phyloP scores from a whole-genome alignment of 306 rosid genomes.

The Prunus armeniaca region DNA sequence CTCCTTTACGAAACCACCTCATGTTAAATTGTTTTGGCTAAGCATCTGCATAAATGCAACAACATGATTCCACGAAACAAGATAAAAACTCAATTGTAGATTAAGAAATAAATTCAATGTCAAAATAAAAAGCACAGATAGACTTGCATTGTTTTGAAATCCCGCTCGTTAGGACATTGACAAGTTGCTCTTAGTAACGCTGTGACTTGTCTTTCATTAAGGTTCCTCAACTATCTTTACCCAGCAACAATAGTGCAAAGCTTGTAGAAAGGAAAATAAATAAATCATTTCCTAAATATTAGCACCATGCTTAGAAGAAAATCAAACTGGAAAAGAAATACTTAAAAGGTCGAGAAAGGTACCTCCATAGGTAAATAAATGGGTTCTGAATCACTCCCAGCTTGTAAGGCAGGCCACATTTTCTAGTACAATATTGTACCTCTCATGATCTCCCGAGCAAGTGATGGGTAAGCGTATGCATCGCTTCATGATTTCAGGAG shows the following conservation, averaged over 20 bases:
- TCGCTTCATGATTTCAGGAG: no score
- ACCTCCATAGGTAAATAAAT: slow-evolving; percentile 79
- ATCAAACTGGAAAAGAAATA: not conserved
- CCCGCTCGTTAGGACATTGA: slow-evolving; percentile 49
- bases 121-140: not conserved
- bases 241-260: slow-evolving; percentile 51
- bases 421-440: slow-evolving; percentile 22
- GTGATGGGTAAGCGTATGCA: no score
- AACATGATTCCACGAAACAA: not conserved
- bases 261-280: slow-evolving; percentile 18
- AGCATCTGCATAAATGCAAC: slow-evolving; percentile 25
- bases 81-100: not conserved
- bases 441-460: slow-evolving; percentile 24
- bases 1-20: slow-evolving; percentile 4
- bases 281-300: no score
- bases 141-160: slow-evolving; percentile 25
- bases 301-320: no score
- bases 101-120: not conserved
- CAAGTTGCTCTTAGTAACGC: slow-evolving; percentile 58
- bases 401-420: slow-evolving; percentile 56
- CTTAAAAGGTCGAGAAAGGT: not conserved
- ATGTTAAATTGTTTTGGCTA: slow-evolving; percentile 14
- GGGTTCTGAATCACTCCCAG: slow-evolving; percentile 61
- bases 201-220: slow-evolving; percentile 58
- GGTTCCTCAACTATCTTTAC: slow-evolving; percentile 57